These are phyloP conservation scores for Coleophoma cylindrospora DNA, from an alignment of 2,329 filamentous ascomycete species.

Conservation along the genomic window DNA sequence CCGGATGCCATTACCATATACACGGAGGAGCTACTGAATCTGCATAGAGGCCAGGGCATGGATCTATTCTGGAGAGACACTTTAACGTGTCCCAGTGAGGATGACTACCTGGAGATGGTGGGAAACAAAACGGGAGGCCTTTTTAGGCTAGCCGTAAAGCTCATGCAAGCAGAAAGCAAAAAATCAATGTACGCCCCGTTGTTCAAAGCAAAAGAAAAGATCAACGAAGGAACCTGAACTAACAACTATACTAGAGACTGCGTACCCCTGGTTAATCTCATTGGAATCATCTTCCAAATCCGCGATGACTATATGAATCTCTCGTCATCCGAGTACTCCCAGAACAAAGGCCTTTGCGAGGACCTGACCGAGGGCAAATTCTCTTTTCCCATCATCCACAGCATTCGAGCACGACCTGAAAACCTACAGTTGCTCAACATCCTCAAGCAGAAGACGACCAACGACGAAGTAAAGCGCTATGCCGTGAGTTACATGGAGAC, in stretches of 20 bases:
- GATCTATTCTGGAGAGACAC: slow-evolving; percentile 88
- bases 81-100: slow-evolving; percentile 76
- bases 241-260: slow-evolving; percentile 49
- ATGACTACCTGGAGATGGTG: slow-evolving; percentile 93
- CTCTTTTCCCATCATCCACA: slow-evolving; percentile 91
- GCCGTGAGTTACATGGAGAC: slow-evolving; percentile 87
- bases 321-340: slow-evolving; percentile 65
- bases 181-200: slow-evolving; percentile 31
- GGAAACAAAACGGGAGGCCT: slow-evolving; percentile 86
- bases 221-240: too few relatives aligned
- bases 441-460: slow-evolving; percentile 79
- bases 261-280: slow-evolving; percentile 76
- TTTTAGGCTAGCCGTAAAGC: slow-evolving; percentile 77
- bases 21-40: slow-evolving; percentile 76
- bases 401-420: slow-evolving; percentile 70
- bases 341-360: slow-evolving; percentile 92
- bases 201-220: too few relatives aligned
- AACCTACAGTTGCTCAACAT: slow-evolving; percentile 87
- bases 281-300: slow-evolving; percentile 87
- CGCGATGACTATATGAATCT: slow-evolving; percentile 94
- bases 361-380: slow-evolving; percentile 97
- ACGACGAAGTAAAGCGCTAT: slow-evolving; percentile 86
- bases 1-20: slow-evolving; percentile 65
- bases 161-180: slow-evolving; percentile 74
- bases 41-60: slow-evolving; percentile 86